Base-by-base conservation (phyloP, 345 rosid genomes). In the Pseudoturritis turrita region DNA sequence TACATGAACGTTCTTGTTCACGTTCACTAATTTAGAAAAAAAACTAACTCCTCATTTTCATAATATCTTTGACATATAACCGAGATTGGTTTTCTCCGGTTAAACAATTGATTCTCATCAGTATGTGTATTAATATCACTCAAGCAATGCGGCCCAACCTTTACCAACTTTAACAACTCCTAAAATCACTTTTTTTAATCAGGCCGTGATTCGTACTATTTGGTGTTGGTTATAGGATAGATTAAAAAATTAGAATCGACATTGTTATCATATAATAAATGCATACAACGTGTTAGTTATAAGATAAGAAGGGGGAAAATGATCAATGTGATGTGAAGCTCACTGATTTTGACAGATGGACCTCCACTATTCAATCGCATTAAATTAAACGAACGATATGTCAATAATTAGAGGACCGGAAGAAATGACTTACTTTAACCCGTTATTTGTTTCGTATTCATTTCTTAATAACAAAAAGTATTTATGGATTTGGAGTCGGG, bases 361-460 rank as follows among this genome's bases (percentile, higher is more conserved):
- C 62, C 10, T 52, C 54, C 35, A 17, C 45, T 37, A n/a, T 47
- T 17, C 28, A 36, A 12, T 46, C 12, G 58, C 47, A 62, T 62
- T 72, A 54, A 72, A 43, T 63, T 41, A 63, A 43, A 53, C 37
- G 37, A 62, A 52, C 33, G n/a, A 9, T 7, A 50, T 29, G 54
- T 62, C 70, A 53, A 35, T 53, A 31, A 62, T 19, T 40, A 62
- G 19, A 21, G 31, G 54, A 35, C 8, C 13, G 4, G 43, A 44
- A 13, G 28, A 28, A 53, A 43, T 62, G 36, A 22, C 29, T 12
- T 18, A 10, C 37, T 72, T 29, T 7, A 4, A 49, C 41, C 39
- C 49, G 4, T 19, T 13, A 19, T n/a, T 36, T 21, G 12, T 51
- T 28, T 51, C 23, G 18, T 29, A 52, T 36, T 19, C 6, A 47